Evolutionary conservation across 805 yeast genomes (phyloP).

Genomic region (Ogataea trehaloabstinens): DNA sequence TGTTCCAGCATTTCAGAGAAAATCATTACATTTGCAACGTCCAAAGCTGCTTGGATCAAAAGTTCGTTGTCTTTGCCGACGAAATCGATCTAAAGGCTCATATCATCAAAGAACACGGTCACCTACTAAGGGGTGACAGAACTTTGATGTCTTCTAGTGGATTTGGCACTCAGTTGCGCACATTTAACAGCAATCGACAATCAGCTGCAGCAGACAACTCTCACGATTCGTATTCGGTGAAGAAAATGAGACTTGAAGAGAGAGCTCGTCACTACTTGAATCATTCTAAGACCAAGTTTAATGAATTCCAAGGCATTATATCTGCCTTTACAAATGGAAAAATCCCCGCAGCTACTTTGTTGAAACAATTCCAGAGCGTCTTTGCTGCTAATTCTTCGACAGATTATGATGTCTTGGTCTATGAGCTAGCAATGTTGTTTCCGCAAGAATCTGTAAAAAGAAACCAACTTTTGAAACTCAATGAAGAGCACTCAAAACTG

Average conservation of each 20-base stretch:
- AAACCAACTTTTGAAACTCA: slow-evolving; percentile 34
- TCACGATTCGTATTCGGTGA: slow-evolving; percentile 44
- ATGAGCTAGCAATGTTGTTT: slow-evolving; percentile 59
- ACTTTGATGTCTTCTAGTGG: slow-evolving; percentile 36
- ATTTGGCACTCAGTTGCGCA: slow-evolving; percentile 51
- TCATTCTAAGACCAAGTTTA: slow-evolving; percentile 46
- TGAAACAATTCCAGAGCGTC: slow-evolving; percentile 44
- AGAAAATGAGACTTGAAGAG: slow-evolving; percentile 68
- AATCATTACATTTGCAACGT: slow-evolving; percentile 79
- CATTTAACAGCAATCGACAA: slow-evolving; percentile 37
- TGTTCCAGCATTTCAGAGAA: slow-evolving; percentile 69
- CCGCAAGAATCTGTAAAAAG: slow-evolving; percentile 45
- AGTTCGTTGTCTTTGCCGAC: slow-evolving; percentile 88
- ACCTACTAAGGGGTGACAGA: slow-evolving; percentile 45
- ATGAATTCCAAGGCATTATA: slow-evolving; percentile 50
- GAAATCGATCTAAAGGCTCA: slow-evolving; percentile 86
- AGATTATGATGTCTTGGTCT: slow-evolving; percentile 56
- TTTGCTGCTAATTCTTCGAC: slow-evolving; percentile 41
- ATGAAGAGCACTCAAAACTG: slow-evolving; percentile 24
- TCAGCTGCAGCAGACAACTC: slow-evolving; percentile 20
- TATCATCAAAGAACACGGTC: slow-evolving; percentile 78
- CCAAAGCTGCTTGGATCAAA: slow-evolving; percentile 77
- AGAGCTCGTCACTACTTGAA: slow-evolving; percentile 78
- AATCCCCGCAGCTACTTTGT: slow-evolving; percentile 47
- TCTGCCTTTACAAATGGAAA: slow-evolving; percentile 43